Base-by-base conservation (phyloP, 2,329 filamentous ascomycete genomes). In the Alternaria gansuensis region DNA sequence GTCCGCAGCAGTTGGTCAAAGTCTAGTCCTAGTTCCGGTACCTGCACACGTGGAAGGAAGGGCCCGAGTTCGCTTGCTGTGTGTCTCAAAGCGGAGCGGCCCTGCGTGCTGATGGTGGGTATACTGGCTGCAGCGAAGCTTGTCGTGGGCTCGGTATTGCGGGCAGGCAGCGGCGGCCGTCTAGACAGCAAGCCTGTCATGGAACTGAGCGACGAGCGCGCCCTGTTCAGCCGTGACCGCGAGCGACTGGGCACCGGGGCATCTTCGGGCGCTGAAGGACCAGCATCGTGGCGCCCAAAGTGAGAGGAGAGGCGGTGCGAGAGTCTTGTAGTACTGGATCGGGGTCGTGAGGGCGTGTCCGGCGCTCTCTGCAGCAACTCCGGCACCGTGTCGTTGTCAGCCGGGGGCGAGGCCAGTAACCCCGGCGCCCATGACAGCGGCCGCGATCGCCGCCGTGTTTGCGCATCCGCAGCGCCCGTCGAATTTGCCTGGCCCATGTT, bases 401-500 rank as follows among this genome's bases (percentile, higher is more conserved):
- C 55, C 59, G 56, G 66, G 46, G 54, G 28, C 48, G 59, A 61
- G 60, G 52, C 49, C 52, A 65, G 62, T 62, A 68, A 59, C 59
- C 67, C 67, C 51, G 70, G 72, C 60, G 71, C 72, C 74, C 74
- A 76, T 52, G 75, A 77, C 23, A 63, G 53, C 51, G 74, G 72
- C 48, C 75, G 75, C 54, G 66, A 41, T 59, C 71, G 65, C 60
- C 63, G 69, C 60, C 70, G 71, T 53, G 66, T 58, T 34, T 66
- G 65, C 55, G 65, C 60, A 43, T 68, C 66, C 33, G 67, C 44
- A 59, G 65, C 59, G 61, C 66, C 69, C 65, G 70, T 67, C 23
- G 77, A 78, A 64, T 67, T 73, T 63, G 73, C 71, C 70, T 77
- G 77, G 58, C 77, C 77, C 77, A 79, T 79, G 51, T 56, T 69